A percentile compares a stretch with the other conserved stretches of the same genome.
Evolutionary conservation across 768 basidiomycete genomes (phyloP).

Genomic region (Polyporus arcularius): DNA sequence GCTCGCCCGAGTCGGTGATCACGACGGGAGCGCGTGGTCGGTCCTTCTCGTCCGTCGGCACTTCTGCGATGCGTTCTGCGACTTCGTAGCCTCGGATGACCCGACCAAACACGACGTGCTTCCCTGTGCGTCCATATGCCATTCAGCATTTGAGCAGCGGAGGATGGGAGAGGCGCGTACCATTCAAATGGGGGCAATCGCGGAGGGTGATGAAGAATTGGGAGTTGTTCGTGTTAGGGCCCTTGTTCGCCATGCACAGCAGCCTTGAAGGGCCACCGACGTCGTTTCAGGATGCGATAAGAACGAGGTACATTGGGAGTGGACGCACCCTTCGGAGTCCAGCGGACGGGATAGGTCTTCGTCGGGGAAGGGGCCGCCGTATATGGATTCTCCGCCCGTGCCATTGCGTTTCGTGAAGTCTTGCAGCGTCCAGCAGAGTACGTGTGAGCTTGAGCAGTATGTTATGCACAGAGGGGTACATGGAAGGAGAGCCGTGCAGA

Average conservation of each 20-base stretch:
- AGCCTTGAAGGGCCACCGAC: constrained; percentile 40
- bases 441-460: background rate
- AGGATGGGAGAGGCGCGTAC: constrained; percentile 37
- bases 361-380: constrained; percentile 73
- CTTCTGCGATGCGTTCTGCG: constrained; percentile 55
- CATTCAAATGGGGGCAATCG: constrained; percentile 74
- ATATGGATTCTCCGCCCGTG: constrained; percentile 81
- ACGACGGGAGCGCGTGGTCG: constrained; percentile 66
- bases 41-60: constrained; percentile 76
- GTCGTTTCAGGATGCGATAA: background rate
- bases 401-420: constrained; percentile 84
- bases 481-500: too few relatives aligned
- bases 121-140: constrained; percentile 39
- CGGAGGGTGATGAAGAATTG: constrained; percentile 87
- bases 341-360: constrained; percentile 69
- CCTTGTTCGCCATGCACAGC: constrained; percentile 89
- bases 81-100: constrained; percentile 66
- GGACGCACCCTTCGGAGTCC: constrained; percentile 60
- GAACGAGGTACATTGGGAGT: background rate
- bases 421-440: constrained; percentile 20
- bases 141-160: background rate
- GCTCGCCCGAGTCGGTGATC: constrained; percentile 81
- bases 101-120: constrained; percentile 54
- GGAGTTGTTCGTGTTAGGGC: constrained; percentile 81
- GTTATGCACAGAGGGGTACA: too few relatives aligned